Conservation (phyloP, 371 early-diverging fungal genomes). For the Rozella allomycis region DNA sequence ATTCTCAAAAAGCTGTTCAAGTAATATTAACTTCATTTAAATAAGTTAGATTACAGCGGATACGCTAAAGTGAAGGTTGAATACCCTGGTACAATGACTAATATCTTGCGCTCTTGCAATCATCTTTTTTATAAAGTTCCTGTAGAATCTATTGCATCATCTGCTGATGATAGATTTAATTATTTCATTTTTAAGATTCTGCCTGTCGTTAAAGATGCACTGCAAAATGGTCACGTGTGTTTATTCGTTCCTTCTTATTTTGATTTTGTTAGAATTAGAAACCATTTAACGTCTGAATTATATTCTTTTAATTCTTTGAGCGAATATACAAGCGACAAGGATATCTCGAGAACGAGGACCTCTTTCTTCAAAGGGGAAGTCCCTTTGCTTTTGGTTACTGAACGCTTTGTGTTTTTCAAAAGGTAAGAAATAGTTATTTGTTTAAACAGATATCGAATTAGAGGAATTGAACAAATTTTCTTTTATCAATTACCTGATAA, state of each 20-base stretch:
- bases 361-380: constrained; percentile 57
- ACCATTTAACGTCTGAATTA: constrained; percentile 50
- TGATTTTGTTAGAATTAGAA: constrained; percentile 79
- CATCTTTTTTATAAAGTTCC: constrained; percentile 19
- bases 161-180: constrained; percentile 65
- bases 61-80: constrained; percentile 37
- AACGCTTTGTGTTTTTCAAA: constrained; percentile 83
- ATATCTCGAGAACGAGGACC: constrained; percentile 50
- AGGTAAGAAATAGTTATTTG: constrained; percentile 13
- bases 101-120: constrained; percentile 27
- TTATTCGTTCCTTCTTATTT: constrained; percentile 86
- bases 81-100: constrained; percentile 36
- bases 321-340: constrained; percentile 44
- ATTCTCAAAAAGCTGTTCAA: constrained; percentile 18
- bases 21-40: no score
- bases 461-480: constrained; percentile 58
- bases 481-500: constrained; percentile 77
- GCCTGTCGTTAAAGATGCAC: constrained; percentile 6
- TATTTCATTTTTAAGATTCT: constrained; percentile 45
- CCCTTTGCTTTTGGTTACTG: constrained; percentile 58
- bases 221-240: constrained; percentile 45
- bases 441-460: constrained; percentile 39
- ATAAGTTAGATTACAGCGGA: no score
- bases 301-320: constrained; percentile 48
- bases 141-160: constrained; percentile 25